These are phyloP conservation scores for Aspergillus jensenii DNA, from an alignment of 2,329 filamentous ascomycete species.

Conservation along the genomic window DNA sequence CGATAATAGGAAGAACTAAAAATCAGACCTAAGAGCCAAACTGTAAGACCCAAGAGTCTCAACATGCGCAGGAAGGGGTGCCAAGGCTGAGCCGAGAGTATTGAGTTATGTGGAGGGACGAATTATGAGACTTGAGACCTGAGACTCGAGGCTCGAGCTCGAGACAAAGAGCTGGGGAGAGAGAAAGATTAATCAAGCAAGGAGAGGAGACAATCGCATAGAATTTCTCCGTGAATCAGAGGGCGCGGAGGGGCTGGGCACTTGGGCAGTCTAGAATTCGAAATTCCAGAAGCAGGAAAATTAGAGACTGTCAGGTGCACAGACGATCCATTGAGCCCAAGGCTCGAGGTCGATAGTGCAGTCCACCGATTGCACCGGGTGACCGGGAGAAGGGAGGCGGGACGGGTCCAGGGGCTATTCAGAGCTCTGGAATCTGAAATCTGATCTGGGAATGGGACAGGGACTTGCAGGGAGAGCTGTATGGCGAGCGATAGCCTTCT, in stretches of 20 bases:
- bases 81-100: neutral
- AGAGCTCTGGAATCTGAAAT: neutral
- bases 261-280: neutral
- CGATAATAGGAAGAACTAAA: neutral
- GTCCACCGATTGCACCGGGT: neutral
- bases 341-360: constrained; percentile 1
- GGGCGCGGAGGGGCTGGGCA: constrained; percentile 4
- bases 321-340: constrained; percentile 7
- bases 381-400: neutral
- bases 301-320: constrained; percentile 11
- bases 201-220: constrained; percentile 4
- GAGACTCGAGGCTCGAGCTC: neutral
- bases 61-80: neutral
- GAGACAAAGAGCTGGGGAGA: neutral
- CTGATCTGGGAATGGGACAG: neutral
- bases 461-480: neutral
- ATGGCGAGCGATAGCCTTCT: constrained; percentile 2
- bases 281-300: constrained; percentile 6
- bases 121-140: neutral
- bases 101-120: neutral
- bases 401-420: neutral
- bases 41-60: too few relatives aligned
- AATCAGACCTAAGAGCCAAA: too few relatives aligned
- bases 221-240: constrained; percentile 25
- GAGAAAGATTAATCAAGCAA: neutral